Evolutionary conservation across 352 stramenopile species (phyloP), one percentile per base, ranked within the genome.

Genomic region (Stramenopiles sp.): DNA sequence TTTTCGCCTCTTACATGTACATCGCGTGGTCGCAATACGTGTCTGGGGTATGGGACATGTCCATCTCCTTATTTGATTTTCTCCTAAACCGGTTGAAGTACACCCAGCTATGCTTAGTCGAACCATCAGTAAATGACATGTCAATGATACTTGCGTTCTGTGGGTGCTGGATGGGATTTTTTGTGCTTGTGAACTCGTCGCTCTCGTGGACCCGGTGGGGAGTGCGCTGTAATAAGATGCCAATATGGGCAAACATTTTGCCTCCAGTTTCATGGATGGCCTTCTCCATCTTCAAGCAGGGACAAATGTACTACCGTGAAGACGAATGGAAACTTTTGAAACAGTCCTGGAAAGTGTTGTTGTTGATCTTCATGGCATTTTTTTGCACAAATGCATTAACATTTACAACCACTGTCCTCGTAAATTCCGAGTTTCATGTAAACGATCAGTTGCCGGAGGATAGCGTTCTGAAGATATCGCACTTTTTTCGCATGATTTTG

Each of bases 311-410:
- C 31, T 4, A 4, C 33, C 33, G 53, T 35, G 4, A 2, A 33
- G 1, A 71, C 33, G 53, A 71, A 6, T 2, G 53, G 35, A 2
- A 71, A 6, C 35, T 71, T 4, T 35, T 71, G 1, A 2, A 6
- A 6, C 31, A 71, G 6, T 35, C 53, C 35, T 31, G 53, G 1
- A 71, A 71, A 33, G 53, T 31, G 1, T 71, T 71, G 12, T 6
- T 71, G 53, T 6, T 71, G 2, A 31, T 71, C 33, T 71, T 71
- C 12, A 2, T 71, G 1, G 6, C 2, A 6, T 71, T 71, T 71
- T 71, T 71, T 71, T 71, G 53, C 6, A 71, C 12, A 2, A 71
- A 71, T 71, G 12, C 53, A 71, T 71, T 71, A 35, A 71, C 53
- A 2, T 71, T 71, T 71, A 6, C 2, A 6, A 35, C 31, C 31